phyloP scores from a whole-genome alignment of 257 asterid genomes.

The Solanum paucissectum region DNA sequence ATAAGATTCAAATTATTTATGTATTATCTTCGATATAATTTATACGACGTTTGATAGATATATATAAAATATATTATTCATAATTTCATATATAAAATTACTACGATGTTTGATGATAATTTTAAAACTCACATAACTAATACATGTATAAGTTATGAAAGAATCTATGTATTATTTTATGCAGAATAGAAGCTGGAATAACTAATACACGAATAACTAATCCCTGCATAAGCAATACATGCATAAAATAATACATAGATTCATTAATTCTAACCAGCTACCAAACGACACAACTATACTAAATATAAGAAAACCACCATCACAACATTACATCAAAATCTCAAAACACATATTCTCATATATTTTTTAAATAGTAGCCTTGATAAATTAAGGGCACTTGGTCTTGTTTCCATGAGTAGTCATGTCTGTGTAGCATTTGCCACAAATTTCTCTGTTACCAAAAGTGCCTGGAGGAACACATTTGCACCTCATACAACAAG shows the following conservation, averaged over 20 bases:
- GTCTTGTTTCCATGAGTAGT: conserved; percentile 57
- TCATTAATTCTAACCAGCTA: not conserved
- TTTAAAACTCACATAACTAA: no score
- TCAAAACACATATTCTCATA: not conserved
- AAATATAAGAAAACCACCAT: not conserved
- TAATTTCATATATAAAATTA: no score
- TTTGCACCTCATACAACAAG: conserved; percentile 75
- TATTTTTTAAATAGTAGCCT: not conserved
- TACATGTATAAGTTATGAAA: no score
- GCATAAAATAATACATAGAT: rapidly evolving
- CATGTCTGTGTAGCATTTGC: conserved; percentile 70
- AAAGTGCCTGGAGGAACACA: conserved; percentile 86
- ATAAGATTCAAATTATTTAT: no score
- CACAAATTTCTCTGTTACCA: conserved; percentile 60
- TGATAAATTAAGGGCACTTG: conserved; percentile 45
- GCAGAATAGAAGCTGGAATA: rapidly evolving
- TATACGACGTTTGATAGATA: no score
- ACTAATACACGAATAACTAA: no score
- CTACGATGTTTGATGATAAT: no score
- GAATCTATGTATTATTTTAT: no score
- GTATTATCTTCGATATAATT: no score
- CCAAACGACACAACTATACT: rapidly evolving
- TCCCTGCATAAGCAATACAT: rapidly evolving
- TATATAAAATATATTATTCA: no score
- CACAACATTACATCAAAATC: not conserved